phyloP scores from a whole-genome alignment of 805 yeast species.

The Kregervanrija delftensis region DNA sequence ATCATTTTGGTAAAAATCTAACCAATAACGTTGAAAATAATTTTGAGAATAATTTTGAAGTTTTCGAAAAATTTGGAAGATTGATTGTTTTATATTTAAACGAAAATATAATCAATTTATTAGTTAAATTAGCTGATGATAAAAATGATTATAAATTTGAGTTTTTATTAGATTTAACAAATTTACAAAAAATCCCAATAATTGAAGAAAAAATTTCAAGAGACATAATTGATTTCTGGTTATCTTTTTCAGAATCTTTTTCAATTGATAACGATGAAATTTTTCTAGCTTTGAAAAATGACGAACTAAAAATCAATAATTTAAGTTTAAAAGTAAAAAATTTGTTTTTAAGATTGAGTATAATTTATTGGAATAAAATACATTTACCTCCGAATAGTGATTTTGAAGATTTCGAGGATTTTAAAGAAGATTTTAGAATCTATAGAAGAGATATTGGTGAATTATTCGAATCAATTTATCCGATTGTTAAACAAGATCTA shows the following conservation, averaged over 20 bases:
- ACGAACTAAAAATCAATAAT: constrained; percentile 21
- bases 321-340: constrained; percentile 28
- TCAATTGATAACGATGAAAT: constrained; percentile 40
- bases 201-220: constrained; percentile 51
- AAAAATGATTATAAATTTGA: constrained; percentile 36
- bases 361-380: constrained; percentile 63
- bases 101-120: constrained; percentile 36
- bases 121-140: constrained; percentile 32
- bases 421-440: constrained; percentile 50
- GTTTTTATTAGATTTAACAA: constrained; percentile 46
- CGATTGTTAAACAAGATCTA: constrained; percentile 51
- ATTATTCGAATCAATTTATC: constrained; percentile 63
- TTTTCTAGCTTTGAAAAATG: constrained; percentile 26
- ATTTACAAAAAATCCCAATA: constrained; percentile 50
- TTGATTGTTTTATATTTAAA: constrained; percentile 41
- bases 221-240: constrained; percentile 63
- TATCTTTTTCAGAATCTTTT: constrained; percentile 52
- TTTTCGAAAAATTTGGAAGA: constrained; percentile 36
- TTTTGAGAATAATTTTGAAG: constrained; percentile 30
- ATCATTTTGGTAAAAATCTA: constrained; percentile 38
- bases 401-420: constrained; percentile 24
- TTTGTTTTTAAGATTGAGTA: constrained; percentile 46
- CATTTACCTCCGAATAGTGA: constrained; percentile 34
- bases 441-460: constrained; percentile 76
- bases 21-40: constrained; percentile 20